Conservation (phyloP, 352 stramenopile species). For the Phytophthora macrochlamydospora region DNA sequence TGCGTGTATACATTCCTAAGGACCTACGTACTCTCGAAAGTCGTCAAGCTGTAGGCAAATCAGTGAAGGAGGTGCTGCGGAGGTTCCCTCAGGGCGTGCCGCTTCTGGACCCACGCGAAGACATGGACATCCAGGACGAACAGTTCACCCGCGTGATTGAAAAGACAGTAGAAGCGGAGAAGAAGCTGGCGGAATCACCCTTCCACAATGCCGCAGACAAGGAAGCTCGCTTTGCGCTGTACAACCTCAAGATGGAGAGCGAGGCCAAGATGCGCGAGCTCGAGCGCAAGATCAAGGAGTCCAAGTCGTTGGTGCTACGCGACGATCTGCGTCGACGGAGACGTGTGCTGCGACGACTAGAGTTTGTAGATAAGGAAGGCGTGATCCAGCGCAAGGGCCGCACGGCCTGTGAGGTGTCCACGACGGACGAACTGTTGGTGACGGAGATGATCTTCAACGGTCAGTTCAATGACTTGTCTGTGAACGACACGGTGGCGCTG, state of each 20-base stretch:
- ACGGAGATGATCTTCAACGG: constrained; percentile 99
- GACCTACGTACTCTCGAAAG: constrained; percentile 76
- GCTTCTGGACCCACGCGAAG: constrained; percentile 93
- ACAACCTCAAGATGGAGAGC: constrained; percentile 92
- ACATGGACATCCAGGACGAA: constrained; percentile 94
- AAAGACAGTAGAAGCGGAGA: constrained; percentile 73
- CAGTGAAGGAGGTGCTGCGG: constrained; percentile 75
- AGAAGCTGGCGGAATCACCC: constrained; percentile 62
- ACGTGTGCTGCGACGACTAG: constrained; percentile 94
- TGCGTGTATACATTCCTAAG: constrained; percentile 88
- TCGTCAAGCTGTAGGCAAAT: constrained; percentile 79
- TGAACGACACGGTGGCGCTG: constrained; percentile 96
- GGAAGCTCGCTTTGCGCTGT: constrained; percentile 81
- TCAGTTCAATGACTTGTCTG: constrained; percentile 97
- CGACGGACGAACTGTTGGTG: constrained; percentile 97
- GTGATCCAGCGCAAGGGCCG: constrained; percentile 99
- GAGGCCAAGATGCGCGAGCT: constrained; percentile 93
- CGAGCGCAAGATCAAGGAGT: constrained; percentile 94
- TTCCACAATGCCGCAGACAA: constrained; percentile 83
- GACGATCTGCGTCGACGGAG: constrained; percentile 96
- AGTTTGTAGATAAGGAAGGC: constrained; percentile 95
- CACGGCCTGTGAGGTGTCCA: constrained; percentile 99
- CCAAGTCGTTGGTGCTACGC: constrained; percentile 96
- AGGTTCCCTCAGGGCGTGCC: constrained; percentile 87
- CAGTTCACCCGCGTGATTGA: constrained; percentile 91